Evolutionary conservation across 1,284 basidiomycete species (phyloP), one percentile per base, ranked within the genome.

Genomic region (Microbotryum violaceum): DNA sequence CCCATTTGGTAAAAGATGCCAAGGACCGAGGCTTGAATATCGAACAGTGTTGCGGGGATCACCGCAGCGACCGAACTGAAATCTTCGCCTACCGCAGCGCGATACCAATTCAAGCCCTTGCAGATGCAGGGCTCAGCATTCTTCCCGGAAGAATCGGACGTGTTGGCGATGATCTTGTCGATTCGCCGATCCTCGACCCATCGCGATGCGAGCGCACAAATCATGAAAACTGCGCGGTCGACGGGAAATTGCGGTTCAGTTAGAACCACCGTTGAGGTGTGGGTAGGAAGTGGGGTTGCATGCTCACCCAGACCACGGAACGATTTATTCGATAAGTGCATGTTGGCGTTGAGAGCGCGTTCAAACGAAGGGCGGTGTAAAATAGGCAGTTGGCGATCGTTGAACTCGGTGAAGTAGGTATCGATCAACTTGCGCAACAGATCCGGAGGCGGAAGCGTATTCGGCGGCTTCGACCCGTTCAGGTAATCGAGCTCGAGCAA

Each of bases 351-450:
- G 49, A 88, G 75, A 49, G 80, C 77, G n/a, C 77, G 75, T 62
- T 87, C 82, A 67, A 93, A 91, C 25, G 83, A 84, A 2, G 83
- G 83, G 0, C 83, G 82, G 72, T 93, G 90, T 3, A 94, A 76
- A n/a, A 92, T 42, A 42, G 37, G 77, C 4, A 89, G 88, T 31
- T 82, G 75, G 66, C 83, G 80, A 3, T 75, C 69, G 72, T 91
- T 88, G 67, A 83, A 74, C 53, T 82, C 72, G 1, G 70, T 67
- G 71, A 92, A 93, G 72, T 85, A 92, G 10, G 83, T 77, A 27
- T 85, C 81, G 66, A 91, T 78, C 31, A 94, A 81, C 1, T 70
- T 70, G 2, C 71, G 67, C 16, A 85, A 79, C 9, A 93, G 78
- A 61, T 88, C 85, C 4, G 56, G 27, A 5, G 60, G 61, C 1